Conservation (phyloP, 176 grass and related monocot genomes). For the Melocanna baccifera region DNA sequence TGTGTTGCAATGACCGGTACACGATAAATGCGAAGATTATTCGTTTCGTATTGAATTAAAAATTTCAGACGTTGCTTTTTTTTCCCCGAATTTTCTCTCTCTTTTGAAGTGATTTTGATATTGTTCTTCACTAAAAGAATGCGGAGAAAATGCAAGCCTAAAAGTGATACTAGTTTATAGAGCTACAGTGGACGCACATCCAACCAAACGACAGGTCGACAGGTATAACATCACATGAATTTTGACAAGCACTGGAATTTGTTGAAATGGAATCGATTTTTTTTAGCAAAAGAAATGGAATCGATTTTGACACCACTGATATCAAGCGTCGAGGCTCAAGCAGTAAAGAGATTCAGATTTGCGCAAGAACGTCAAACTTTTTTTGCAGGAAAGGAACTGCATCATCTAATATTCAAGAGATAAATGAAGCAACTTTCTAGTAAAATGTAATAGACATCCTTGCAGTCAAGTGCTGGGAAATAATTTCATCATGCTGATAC, state of each 20-base stretch:
- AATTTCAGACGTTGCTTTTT: background rate
- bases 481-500: background rate
- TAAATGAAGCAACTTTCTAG: background rate
- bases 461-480: background rate
- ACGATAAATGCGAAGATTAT: background rate
- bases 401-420: background rate
- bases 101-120: background rate
- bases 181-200: background rate
- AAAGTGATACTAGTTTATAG: background rate
- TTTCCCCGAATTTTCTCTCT: background rate
- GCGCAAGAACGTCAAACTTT: background rate
- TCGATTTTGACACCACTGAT: background rate
- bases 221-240: background rate
- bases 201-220: background rate
- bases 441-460: background rate
- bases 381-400: background rate
- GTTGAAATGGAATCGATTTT: background rate
- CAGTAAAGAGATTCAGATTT: background rate
- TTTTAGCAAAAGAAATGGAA: background rate
- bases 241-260: background rate
- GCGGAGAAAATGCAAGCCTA: background rate
- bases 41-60: background rate
- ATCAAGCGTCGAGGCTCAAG: background rate
- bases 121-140: background rate
- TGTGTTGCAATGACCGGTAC: background rate